Evolutionary conservation across 768 basidiomycete species (phyloP), one percentile per base, ranked within the genome.

Genomic region (Tylopilus sp.): DNA sequence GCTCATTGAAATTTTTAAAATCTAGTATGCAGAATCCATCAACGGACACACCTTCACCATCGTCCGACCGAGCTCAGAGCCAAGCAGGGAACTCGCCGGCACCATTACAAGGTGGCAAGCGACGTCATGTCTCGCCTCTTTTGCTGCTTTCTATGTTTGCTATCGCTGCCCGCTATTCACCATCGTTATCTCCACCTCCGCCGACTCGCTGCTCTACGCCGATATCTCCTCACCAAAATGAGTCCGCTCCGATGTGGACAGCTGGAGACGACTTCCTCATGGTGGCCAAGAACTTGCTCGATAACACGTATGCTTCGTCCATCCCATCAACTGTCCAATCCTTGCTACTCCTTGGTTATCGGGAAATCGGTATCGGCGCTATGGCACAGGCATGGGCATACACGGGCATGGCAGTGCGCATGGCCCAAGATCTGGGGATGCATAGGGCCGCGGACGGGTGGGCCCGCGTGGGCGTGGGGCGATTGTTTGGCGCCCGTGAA

Each of bases 311-410:
- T 60, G 82, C 87, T 1, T 79, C 80, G n/a, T 86, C 87, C 5
- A 79, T 83, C 17, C 78, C 88, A 6, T 81, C 83, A 12, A 92
- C 88, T 0, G 85, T 85, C 43, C 90, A 92, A 64, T 84, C 91
- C 6, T 71, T 94, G 19, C 76, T 95, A 11, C 77, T 95, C 11
- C 78, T 93, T 72, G 87, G 86, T 8, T 93, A 88, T 64, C 78
- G 92, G 9, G 91, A 95, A 69, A 80, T 92, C 37, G 92, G 92
- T 3, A 88, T 92, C 53, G 92, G 89, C 41, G 83, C 89, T 17
- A 95, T 93, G 91, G 86, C 87, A 9, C 83, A 87, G 68, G 86
- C 89, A 29, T 95, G 92, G 92, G 79, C 84, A 11, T 91, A 87
- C 63, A 80, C 85, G 19, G 91, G 92, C 12, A 89, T 91, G 86